phyloP scores from a whole-genome alignment of 352 stramenopile species.

The Blastocystis sp. region DNA sequence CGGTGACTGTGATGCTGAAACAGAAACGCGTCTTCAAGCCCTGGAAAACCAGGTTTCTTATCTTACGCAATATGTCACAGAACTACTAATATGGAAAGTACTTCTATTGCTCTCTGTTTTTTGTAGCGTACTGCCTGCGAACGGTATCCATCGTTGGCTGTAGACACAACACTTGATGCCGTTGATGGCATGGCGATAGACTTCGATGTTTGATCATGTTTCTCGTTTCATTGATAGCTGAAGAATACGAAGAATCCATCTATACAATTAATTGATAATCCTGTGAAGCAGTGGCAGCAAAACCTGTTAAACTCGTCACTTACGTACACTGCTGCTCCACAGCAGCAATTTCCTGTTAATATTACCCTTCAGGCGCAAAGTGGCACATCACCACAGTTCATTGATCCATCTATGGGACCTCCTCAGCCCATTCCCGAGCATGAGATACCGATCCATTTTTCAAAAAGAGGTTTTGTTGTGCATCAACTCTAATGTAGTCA shows the following conservation, averaged over 20 bases:
- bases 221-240: background rate
- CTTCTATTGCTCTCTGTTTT: background rate
- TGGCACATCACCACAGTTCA: background rate
- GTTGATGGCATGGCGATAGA: background rate
- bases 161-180: background rate
- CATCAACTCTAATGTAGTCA: background rate
- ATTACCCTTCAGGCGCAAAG: background rate
- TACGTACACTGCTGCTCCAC: background rate
- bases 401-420: background rate
- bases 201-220: background rate
- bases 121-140: constrained; percentile 3
- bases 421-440: background rate
- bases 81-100: constrained; percentile 12
- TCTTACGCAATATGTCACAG: background rate
- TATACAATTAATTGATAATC: background rate
- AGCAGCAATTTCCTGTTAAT: background rate
- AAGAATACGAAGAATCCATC: background rate
- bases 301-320: background rate
- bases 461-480: background rate
- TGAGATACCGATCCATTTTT: background rate
- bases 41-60: constrained; percentile 27
- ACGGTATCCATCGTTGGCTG: background rate
- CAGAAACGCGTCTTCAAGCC: background rate
- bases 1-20: constrained; percentile 22
- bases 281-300: background rate